These are phyloP conservation scores for Aureobasidium sp. DNA, from an alignment of 2,329 filamentous ascomycete species.

Conservation along the genomic window DNA sequence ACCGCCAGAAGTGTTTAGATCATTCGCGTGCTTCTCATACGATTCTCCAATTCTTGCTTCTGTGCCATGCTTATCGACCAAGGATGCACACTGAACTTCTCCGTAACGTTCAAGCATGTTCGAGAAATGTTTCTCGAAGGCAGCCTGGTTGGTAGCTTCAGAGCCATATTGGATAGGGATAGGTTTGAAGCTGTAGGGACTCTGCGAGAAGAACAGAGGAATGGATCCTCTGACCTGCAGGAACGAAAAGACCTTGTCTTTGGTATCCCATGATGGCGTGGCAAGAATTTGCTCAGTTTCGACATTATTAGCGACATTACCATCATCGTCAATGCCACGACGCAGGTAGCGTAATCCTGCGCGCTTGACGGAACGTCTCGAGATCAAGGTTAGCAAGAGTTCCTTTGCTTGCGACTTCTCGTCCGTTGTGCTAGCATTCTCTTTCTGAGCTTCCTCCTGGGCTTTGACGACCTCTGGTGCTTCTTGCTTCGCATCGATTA, in stretches of 20 bases:
- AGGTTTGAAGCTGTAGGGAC: slow-evolving; percentile 87
- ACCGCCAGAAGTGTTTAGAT: slow-evolving; percentile 57
- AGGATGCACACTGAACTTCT: slow-evolving; percentile 66
- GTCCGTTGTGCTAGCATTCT: slow-evolving; percentile 14
- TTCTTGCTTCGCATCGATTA: slow-evolving; percentile 22
- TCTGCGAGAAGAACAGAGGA: slow-evolving; percentile 90
- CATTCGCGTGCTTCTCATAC: slow-evolving; percentile 62
- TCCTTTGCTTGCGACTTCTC: slow-evolving; percentile 27
- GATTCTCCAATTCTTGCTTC: slow-evolving; percentile 72
- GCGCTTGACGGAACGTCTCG: slow-evolving; percentile 76
- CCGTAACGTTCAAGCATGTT: slow-evolving; percentile 65
- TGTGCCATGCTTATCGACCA: slow-evolving; percentile 82
- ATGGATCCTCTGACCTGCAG: slow-evolving; percentile 86
- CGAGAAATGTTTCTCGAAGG: slow-evolving; percentile 73
- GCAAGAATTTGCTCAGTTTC: slow-evolving; percentile 95
- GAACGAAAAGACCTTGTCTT: slow-evolving; percentile 67
- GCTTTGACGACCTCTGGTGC: slow-evolving; percentile 19
- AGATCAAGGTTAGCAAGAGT: slow-evolving; percentile 82
- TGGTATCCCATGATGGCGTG: slow-evolving; percentile 55
- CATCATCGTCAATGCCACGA: slow-evolving; percentile 83
- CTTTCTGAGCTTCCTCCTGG: slow-evolving; percentile 17
- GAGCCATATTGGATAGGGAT: slow-evolving; percentile 77
- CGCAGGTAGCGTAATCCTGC: slow-evolving; percentile 86
- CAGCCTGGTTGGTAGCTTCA: slow-evolving; percentile 65
- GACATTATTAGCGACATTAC: slow-evolving; percentile 80